Conservation (phyloP, 768 basidiomycete genomes). For the Xerocomellus amylosporus region DNA sequence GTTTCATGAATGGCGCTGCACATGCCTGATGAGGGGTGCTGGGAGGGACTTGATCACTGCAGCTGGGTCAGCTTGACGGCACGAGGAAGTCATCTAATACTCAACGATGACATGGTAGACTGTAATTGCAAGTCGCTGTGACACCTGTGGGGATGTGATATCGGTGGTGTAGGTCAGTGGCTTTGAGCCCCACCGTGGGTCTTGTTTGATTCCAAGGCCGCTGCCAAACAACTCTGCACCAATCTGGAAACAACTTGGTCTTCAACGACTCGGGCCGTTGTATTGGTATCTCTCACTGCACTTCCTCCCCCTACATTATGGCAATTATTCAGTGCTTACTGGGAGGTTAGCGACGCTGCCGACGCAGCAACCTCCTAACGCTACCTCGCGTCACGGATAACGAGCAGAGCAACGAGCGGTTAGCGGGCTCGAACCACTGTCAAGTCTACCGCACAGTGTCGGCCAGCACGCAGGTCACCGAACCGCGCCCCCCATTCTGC, state of each 20-base stretch:
- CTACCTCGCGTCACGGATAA: neutral
- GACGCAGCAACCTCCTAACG: neutral
- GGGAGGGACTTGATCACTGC: conserved; percentile 26
- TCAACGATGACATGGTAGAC: conserved; percentile 30
- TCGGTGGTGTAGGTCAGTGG: neutral
- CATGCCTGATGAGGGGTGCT: conserved; percentile 27
- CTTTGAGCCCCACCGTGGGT: conserved; percentile 1
- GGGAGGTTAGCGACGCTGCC: neutral
- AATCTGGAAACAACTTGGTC: neutral
- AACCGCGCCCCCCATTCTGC: neutral
- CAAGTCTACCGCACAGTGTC: neutral
- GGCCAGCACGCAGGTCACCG: neutral
- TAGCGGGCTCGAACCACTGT: neutral
- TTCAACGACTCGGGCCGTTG: neutral
- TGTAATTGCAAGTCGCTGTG: neutral
- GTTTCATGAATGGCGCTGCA: conserved; percentile 33
- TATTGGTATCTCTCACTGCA: neutral
- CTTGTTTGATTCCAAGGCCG: conserved; percentile 27
- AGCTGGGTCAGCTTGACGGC: conserved; percentile 15
- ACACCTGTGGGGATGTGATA: neutral
- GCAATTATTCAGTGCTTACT: neutral
- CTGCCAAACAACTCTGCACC: conserved; percentile 27
- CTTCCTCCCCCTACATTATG: neutral
- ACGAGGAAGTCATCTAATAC: conserved; percentile 13
- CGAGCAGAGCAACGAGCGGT: neutral